phyloP scores from a whole-genome alignment of 768 basidiomycete genomes.

The Pisolithus tinctorius region DNA sequence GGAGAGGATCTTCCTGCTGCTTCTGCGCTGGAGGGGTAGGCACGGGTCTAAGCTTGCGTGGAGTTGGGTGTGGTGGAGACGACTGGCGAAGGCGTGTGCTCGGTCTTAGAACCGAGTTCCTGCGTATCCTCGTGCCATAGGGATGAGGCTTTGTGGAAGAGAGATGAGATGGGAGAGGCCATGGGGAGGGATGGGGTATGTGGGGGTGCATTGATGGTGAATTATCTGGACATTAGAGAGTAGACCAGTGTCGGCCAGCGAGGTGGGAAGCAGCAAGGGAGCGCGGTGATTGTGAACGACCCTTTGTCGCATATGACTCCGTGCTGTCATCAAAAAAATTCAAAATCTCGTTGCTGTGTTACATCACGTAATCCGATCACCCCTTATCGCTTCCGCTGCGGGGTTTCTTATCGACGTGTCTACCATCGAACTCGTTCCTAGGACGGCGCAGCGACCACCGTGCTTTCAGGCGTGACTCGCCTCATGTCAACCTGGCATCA shows the following conservation, averaged over 20 bases:
- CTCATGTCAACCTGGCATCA: too few relatives aligned
- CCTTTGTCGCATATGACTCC: constrained; percentile 10
- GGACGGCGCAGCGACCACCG: not conserved
- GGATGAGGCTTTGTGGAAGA: constrained; percentile 22
- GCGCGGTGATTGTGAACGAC: too few relatives aligned
- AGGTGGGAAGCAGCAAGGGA: constrained; percentile 4
- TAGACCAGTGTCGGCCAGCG: constrained; percentile 25
- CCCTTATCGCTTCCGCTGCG: constrained; percentile 7
- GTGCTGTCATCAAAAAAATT: constrained; percentile 25
- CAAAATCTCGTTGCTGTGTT: constrained; percentile 27
- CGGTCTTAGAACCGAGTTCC: constrained; percentile 46
- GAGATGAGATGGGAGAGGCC: constrained; percentile 3
- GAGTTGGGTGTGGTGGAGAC: constrained; percentile 31
- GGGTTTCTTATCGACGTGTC: not conserved
- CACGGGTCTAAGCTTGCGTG: constrained; percentile 28
- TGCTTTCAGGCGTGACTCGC: too few relatives aligned
- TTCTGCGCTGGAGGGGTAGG: constrained; percentile 18
- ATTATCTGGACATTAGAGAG: constrained; percentile 15
- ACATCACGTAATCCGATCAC: constrained; percentile 25
- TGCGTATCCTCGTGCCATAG: constrained; percentile 51
- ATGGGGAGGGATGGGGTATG: constrained; percentile 6
- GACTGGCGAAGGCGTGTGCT: constrained; percentile 43
- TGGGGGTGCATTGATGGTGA: constrained; percentile 12
- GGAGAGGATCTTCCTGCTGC: constrained; percentile 18
- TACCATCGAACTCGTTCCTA: not conserved